phyloP scores from a whole-genome alignment of 208 protist species.

The Acanthamoeba triangularis region DNA sequence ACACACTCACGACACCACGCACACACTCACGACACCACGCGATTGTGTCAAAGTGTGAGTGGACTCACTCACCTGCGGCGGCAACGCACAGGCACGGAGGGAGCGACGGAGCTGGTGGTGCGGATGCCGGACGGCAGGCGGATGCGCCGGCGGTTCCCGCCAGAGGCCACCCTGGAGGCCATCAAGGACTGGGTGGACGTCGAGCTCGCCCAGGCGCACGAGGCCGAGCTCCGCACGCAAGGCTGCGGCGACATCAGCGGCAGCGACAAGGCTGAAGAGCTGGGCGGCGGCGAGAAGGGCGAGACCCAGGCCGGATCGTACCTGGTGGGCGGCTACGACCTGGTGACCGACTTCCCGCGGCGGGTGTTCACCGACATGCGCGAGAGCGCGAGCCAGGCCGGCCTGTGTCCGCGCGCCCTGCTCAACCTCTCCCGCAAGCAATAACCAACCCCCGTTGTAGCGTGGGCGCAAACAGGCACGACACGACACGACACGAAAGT shows the following conservation, averaged over 20 bases:
- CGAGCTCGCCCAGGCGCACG: conserved; percentile 22
- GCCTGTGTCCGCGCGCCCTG: conserved; percentile 20
- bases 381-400: conserved; percentile 1
- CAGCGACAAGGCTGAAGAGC: not conserved
- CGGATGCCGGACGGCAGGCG: not conserved
- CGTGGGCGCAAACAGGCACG: no score
- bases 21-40: conserved; percentile 1
- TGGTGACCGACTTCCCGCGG: conserved; percentile 5
- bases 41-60: no score
- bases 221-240: not conserved
- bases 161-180: not conserved
- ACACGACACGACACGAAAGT: no score
- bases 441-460: no score
- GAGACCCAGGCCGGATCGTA: not conserved
- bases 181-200: conserved; percentile 54
- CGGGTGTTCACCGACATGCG: not conserved
- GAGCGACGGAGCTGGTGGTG: conserved; percentile 15
- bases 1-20: not conserved
- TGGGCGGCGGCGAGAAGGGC: not conserved
- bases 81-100: not conserved
- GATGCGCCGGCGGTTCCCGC: not conserved
- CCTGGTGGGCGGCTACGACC: conserved; percentile 29
- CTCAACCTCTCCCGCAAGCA: not conserved
- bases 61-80: not conserved
- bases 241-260: not conserved